Evolutionary conservation across 495 filamentous ascomycete genomes (phyloP).

Genomic region (Aspergillus mulundensis): DNA sequence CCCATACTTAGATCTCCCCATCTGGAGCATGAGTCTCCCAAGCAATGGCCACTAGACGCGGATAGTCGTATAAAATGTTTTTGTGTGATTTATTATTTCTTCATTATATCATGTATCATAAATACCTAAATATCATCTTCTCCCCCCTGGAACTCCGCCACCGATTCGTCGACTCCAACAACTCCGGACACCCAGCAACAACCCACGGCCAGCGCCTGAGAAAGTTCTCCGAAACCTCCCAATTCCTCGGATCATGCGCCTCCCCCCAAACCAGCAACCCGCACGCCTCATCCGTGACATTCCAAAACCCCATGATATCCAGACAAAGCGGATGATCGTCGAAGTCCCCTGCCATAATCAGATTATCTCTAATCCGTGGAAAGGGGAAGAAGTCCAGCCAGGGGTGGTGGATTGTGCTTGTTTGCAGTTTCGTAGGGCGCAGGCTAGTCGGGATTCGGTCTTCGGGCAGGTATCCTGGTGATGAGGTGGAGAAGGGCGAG

Average conservation of each 20-base stretch:
- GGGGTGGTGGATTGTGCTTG: constrained; percentile 38
- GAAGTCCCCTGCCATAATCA: constrained; percentile 40
- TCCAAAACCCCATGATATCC: constrained; percentile 47
- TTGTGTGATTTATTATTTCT: no score
- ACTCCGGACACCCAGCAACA: constrained; percentile 44
- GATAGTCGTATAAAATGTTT: no score
- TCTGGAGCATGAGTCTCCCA: no score
- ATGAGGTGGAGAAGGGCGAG: constrained; percentile 26
- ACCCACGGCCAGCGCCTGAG: constrained; percentile 49
- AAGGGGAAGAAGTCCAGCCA: constrained; percentile 55
- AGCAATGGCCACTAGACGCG: no score
- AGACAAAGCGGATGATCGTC: constrained; percentile 44
- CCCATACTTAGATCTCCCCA: no score
- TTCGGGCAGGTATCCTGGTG: constrained; percentile 7
- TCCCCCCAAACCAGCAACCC: constrained; percentile 51
- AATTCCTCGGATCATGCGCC: constrained; percentile 42
- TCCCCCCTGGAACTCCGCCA: constrained; percentile 48
- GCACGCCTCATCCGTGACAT: constrained; percentile 26
- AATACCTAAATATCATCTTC: constrained; percentile 42
- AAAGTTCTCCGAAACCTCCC: constrained; percentile 50
- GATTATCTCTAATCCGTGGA: constrained; percentile 46
- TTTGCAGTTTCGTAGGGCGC: constrained; percentile 45
- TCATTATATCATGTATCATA: constrained; percentile 21
- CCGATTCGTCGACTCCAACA: constrained; percentile 47
- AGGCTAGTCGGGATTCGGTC: constrained; percentile 35